A percentile compares a stretch with the other conserved stretches of the same genome.
Conservation (phyloP, 345 rosid species). For the Brassica rapa region DNA sequence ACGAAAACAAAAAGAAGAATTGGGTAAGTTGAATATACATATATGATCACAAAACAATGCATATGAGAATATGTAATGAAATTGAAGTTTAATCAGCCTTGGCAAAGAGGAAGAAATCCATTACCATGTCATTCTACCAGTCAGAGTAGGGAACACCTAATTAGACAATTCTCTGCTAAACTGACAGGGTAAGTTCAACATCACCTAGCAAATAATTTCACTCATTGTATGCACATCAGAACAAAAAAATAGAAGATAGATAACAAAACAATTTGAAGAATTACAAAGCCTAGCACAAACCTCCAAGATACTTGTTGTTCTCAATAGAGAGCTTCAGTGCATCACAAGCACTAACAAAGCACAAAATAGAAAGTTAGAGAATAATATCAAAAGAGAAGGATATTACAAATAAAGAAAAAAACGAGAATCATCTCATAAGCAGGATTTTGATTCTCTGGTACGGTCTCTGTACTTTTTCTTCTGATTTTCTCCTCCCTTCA, state of each 20-base stretch:
- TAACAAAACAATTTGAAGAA: too few relatives aligned
- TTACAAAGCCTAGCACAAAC: background rate
- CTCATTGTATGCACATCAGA: background rate
- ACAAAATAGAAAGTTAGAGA: background rate
- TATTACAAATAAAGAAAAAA: background rate
- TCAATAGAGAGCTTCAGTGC: background rate
- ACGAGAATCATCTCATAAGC: slow-evolving; percentile 70
- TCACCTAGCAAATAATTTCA: background rate
- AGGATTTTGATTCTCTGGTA: slow-evolving; percentile 96
- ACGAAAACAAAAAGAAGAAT: too few relatives aligned
- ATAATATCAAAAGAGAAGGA: background rate
- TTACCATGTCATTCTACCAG: too few relatives aligned
- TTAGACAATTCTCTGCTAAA: too few relatives aligned
- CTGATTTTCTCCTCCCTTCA: slow-evolving; percentile 75
- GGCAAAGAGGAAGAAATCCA: too few relatives aligned
- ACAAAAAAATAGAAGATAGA: too few relatives aligned
- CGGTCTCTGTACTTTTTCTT: slow-evolving; percentile 89
- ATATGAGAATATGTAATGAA: too few relatives aligned
- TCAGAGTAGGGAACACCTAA: too few relatives aligned
- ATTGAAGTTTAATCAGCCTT: too few relatives aligned
- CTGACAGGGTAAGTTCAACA: too few relatives aligned
- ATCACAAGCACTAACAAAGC: slow-evolving; percentile 32
- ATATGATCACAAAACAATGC: too few relatives aligned
- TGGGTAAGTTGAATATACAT: too few relatives aligned
- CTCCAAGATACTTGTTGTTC: background rate